These are phyloP conservation scores for Ilyonectria mors-panacis DNA, from an alignment of 2,329 filamentous ascomycete genomes.

Conservation along the genomic window DNA sequence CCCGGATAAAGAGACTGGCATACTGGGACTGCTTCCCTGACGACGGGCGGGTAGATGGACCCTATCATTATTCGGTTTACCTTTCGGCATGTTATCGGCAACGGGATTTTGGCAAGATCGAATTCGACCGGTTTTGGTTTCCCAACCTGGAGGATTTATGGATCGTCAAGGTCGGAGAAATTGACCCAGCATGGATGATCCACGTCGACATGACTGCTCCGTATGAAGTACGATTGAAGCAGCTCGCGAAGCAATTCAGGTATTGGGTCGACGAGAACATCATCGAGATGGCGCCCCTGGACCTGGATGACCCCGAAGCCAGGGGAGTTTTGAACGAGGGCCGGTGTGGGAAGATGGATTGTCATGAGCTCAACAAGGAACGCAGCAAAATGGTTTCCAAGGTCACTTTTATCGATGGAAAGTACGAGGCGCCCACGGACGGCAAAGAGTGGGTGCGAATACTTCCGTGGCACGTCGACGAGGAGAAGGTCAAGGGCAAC, in stretches of 20 bases:
- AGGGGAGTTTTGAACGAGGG: slow-evolving; percentile 53
- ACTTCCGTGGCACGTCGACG: slow-evolving; percentile 50
- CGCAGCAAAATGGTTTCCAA: slow-evolving; percentile 57
- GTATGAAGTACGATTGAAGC: slow-evolving; percentile 48
- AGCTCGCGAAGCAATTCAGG: slow-evolving; percentile 55
- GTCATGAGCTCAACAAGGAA: slow-evolving; percentile 53
- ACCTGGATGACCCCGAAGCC: slow-evolving; percentile 53
- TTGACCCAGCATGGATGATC: slow-evolving; percentile 55
- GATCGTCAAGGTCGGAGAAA: slow-evolving; percentile 58
- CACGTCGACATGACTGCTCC: slow-evolving; percentile 50
- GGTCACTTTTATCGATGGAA: slow-evolving; percentile 54
- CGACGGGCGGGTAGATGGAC: slow-evolving; percentile 54
- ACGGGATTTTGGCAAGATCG: slow-evolving; percentile 51
- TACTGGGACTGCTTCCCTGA: slow-evolving; percentile 60
- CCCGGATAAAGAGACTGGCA: slow-evolving; percentile 53
- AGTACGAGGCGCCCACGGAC: slow-evolving; percentile 47
- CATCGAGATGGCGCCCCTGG: slow-evolving; percentile 55
- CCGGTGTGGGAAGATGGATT: slow-evolving; percentile 54
- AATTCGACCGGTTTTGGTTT: slow-evolving; percentile 57
- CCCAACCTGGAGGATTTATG: slow-evolving; percentile 56
- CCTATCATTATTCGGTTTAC: slow-evolving; percentile 54
- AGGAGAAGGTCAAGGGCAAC: slow-evolving; percentile 46
- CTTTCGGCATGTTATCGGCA: slow-evolving; percentile 52
- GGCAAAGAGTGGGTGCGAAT: slow-evolving; percentile 52
- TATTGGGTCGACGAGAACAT: slow-evolving; percentile 58